These are phyloP conservation scores for Cercospora janseana DNA, from an alignment of 2,329 filamentous ascomycete species.

Conservation along the genomic window DNA sequence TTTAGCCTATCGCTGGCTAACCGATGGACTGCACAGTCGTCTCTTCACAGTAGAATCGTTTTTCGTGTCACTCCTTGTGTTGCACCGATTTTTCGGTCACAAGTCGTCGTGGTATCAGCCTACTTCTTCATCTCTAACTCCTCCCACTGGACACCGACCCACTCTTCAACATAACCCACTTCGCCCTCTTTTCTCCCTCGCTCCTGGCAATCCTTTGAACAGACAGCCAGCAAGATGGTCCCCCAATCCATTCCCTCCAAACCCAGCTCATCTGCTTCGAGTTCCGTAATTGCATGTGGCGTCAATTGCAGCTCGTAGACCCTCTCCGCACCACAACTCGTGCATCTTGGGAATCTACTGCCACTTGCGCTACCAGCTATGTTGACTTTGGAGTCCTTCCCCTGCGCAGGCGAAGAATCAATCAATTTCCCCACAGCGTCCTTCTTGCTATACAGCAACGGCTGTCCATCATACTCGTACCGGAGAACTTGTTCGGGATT, in stretches of 20 bases:
- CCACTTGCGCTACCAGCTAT: constrained; percentile 1
- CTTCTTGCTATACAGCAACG: constrained; percentile 72
- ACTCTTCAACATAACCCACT: constrained; percentile 85
- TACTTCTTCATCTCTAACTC: constrained; percentile 51
- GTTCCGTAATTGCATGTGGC: constrained; percentile 82
- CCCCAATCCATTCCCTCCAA: constrained; percentile 96
- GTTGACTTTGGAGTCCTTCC: constrained; percentile 21
- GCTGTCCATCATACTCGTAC: constrained; percentile 50
- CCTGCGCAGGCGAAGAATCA: constrained; percentile 26
- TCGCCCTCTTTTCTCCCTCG: constrained; percentile 57
- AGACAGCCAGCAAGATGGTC: constrained; percentile 83
- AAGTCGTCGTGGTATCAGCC: no score
- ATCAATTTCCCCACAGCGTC: constrained; percentile 72
- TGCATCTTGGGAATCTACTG: constrained; percentile 67
- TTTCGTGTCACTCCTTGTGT: no score
- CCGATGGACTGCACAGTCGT: no score
- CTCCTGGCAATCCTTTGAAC: constrained; percentile 72
- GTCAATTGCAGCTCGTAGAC: constrained; percentile 91
- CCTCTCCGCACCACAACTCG: constrained; percentile 69
- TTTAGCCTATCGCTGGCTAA: no score
- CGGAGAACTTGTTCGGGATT: constrained; percentile 53
- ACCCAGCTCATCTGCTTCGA: constrained; percentile 69
- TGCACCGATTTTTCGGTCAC: no score
- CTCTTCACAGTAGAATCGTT: no score
- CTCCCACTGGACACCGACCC: constrained; percentile 98